Base-by-base conservation (phyloP, 768 basidiomycete species). In the Boletus bicolor region DNA sequence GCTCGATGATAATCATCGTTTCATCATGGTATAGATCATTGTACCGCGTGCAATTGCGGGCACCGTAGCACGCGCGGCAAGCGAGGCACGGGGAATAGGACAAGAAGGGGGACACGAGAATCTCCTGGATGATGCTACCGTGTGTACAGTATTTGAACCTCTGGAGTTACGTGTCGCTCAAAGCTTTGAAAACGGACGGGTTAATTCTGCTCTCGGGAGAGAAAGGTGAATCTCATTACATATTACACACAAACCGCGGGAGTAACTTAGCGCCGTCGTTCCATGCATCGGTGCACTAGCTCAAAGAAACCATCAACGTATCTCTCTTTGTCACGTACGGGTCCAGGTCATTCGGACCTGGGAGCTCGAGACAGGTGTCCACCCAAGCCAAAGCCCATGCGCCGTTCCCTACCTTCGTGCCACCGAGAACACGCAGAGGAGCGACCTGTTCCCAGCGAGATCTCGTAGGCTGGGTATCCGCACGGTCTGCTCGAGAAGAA, bases 371-470 rank as follows among this genome's bases (percentile, higher is more conserved):
- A 36, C 72, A 70, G 0, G 77, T 79, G 56, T 91, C 91, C 19
- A 91, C 77, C 82, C 87, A 90, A 5, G 88, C 87, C 48, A 93
- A 68, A 0, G 80, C 89, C 92, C 91, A 93, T 5, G 87, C 89
- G 0, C 82, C 84, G 62, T 87, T 84, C 7, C 92, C 91, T 2
- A 81, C 82, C 68, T 88, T 89, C 0, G 85, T 81, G 3, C 87
- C 88, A 0, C 88, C 89, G 8, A 89, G 73, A 21, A 89, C 72
- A 1, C 63, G 70, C 35, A 74, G 75, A 57, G 82, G 79, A 8
- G 82, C 79, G 9, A 87, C 51, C 2, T 72, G 72, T 59, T 87
- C 85, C 83, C 87, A 84, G 17, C 79, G 79, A 53, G 75, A 77
- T 39, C 71, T 75, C 0, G 84, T 87, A 0, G 93, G 85, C 63